Evolutionary conservation across 495 filamentous ascomycete species (phyloP).

Genomic region (Penicillium mononematosum): DNA sequence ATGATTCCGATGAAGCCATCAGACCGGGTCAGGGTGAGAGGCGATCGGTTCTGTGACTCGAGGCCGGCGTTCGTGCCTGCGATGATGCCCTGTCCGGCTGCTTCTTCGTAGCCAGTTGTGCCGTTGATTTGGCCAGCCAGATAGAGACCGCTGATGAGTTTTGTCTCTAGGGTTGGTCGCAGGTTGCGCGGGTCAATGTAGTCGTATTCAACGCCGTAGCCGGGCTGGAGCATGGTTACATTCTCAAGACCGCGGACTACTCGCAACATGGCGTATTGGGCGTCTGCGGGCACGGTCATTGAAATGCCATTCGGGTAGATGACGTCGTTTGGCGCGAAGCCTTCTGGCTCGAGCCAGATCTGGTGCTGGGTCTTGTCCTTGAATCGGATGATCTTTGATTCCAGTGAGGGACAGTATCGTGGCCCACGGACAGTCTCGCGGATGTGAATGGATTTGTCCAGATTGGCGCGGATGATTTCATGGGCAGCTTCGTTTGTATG

Average conservation of each 20-base stretch:
- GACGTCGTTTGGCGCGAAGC: constrained; percentile 78
- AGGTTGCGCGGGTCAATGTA: constrained; percentile 93
- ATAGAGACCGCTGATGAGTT: constrained; percentile 84
- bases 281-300: constrained; percentile 89
- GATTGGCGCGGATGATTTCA: constrained; percentile 78
- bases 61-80: constrained; percentile 93
- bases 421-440: constrained; percentile 93
- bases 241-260: constrained; percentile 86
- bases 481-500: constrained; percentile 81
- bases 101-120: constrained; percentile 97
- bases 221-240: constrained; percentile 89
- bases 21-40: constrained; percentile 69
- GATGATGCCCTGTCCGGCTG: constrained; percentile 87
- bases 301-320: constrained; percentile 97
- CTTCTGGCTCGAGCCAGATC: constrained; percentile 96
- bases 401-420: constrained; percentile 91
- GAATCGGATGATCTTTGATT: constrained; percentile 93
- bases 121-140: constrained; percentile 98
- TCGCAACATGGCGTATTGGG: constrained; percentile 77
- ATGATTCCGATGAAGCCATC: constrained; percentile 98
- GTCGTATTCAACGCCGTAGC: constrained; percentile 98
- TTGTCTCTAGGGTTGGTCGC: constrained; percentile 86
- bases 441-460: constrained; percentile 93
- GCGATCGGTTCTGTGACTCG: constrained; percentile 60
- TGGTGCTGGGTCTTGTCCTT: constrained; percentile 73